These are phyloP conservation scores for Petunia axillaris DNA, from an alignment of 257 asterid genomes.

Conservation along the genomic window DNA sequence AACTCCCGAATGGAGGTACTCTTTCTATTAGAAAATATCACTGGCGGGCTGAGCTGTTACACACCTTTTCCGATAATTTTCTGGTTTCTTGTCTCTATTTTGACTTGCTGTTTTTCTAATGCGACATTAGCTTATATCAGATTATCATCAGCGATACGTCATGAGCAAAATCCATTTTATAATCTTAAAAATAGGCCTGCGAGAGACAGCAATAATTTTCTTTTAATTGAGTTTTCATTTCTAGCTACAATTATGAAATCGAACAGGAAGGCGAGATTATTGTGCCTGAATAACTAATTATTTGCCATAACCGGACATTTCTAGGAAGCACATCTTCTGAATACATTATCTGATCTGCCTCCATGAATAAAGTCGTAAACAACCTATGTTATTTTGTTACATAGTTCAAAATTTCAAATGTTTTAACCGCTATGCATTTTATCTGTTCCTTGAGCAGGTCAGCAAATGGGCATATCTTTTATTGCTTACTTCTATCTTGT, in stretches of 20 bases:
- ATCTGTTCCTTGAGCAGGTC: conserved; percentile 37
- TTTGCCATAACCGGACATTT: background rate
- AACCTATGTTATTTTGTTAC: background rate
- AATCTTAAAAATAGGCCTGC: background rate
- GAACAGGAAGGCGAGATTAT: background rate
- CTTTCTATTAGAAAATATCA: no score
- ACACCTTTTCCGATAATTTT: background rate
- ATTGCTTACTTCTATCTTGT: conserved; percentile 47
- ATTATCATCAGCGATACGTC: no score
- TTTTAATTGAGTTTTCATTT: background rate
- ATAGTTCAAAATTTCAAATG: no score
- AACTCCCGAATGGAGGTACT: conserved; percentile 83
- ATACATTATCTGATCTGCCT: background rate
- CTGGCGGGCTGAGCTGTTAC: no score
- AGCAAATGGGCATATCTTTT: conserved; percentile 42
- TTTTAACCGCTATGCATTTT: conserved; percentile 22
- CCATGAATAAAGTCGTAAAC: background rate
- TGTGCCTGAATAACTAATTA: conserved; percentile 6
- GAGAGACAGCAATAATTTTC: background rate
- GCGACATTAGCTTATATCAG: background rate
- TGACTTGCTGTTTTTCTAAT: background rate
- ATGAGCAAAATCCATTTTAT: background rate
- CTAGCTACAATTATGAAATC: background rate
- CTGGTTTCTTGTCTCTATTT: background rate
- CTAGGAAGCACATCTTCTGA: background rate